Evolutionary conservation across 2,329 filamentous ascomycete genomes (phyloP).

Genomic region (Aplosporella prunicola): DNA sequence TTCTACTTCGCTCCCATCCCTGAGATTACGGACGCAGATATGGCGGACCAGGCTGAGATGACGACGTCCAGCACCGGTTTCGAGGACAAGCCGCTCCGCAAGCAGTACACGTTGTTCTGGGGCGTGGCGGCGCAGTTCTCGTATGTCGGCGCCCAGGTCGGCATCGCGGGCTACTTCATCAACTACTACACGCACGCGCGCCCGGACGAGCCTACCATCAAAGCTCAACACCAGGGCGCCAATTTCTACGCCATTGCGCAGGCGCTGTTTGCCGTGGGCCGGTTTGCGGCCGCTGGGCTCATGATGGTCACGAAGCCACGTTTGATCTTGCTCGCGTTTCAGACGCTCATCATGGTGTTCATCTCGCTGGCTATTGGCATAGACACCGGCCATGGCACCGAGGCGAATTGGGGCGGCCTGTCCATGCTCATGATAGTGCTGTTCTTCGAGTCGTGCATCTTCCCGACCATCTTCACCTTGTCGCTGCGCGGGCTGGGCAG

Average conservation of each 20-base stretch:
- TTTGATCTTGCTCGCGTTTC: conserved; percentile 27
- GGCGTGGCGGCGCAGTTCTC: conserved; percentile 40
- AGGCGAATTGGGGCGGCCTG: conserved; percentile 28
- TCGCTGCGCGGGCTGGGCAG: conserved; percentile 28
- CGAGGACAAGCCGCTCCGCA: conserved; percentile 53
- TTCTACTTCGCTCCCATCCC: conserved; percentile 61
- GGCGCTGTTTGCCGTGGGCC: conserved; percentile 27
- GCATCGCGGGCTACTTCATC: conserved; percentile 44
- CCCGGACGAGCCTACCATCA: conserved; percentile 18
- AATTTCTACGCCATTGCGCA: conserved; percentile 32
- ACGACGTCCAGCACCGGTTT: conserved; percentile 37
- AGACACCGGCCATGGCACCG: conserved; percentile 20
- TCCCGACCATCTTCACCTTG: conserved; percentile 31
- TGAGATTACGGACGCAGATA: conserved; percentile 63
- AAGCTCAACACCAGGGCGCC: conserved; percentile 24
- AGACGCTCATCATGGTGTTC: conserved; percentile 29
- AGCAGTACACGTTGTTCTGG: conserved; percentile 43
- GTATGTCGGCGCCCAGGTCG: conserved; percentile 44
- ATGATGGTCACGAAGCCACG: conserved; percentile 30
- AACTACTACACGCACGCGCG: conserved; percentile 29
- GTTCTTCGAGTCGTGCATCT: conserved; percentile 31
- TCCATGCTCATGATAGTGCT: conserved; percentile 29
- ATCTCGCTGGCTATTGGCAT: conserved; percentile 24
- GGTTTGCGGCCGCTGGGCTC: conserved; percentile 28
- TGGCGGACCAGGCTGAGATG: conserved; percentile 40